These are phyloP conservation scores for Eucalyptus brandiana DNA, from an alignment of 345 rosid species.

Conservation along the genomic window DNA sequence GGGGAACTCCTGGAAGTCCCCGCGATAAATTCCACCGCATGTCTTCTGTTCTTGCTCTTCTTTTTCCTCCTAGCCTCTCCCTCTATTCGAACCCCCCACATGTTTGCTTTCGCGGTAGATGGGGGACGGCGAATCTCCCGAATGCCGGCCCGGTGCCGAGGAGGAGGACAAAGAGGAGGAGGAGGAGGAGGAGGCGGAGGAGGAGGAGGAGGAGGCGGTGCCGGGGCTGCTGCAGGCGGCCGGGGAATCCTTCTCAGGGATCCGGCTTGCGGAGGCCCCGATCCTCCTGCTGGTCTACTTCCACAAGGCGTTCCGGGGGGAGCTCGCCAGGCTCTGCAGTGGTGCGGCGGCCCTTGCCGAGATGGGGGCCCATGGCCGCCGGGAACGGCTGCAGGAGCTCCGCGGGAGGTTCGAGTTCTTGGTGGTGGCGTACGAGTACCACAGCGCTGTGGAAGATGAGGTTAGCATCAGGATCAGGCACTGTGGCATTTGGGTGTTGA, in stretches of 20 bases:
- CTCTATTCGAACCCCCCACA: background rate
- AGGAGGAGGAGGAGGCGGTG: background rate
- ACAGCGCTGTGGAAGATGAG: conserved; percentile 69
- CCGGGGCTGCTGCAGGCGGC: background rate
- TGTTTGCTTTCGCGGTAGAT: background rate
- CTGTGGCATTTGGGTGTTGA: background rate
- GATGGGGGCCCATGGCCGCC: background rate
- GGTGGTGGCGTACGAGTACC: conserved; percentile 55
- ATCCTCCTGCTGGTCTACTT: conserved; percentile 45
- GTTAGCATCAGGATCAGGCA: conserved; percentile 8
- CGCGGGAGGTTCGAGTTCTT: conserved; percentile 44
- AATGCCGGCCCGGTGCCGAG: background rate
- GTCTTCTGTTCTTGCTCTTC: background rate
- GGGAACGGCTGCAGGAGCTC: conserved; percentile 19
- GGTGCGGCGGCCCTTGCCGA: conserved; percentile 21
- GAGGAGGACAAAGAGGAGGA: background rate
- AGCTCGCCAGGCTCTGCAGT: conserved; percentile 40
- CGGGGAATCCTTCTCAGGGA: background rate
- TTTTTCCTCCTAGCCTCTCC: background rate
- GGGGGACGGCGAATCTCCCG: background rate
- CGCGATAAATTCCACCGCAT: background rate
- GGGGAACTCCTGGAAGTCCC: background rate
- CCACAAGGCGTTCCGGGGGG: conserved; percentile 60
- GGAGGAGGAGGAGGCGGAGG: background rate
- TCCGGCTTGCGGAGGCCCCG: conserved; percentile 43